These are phyloP conservation scores for Fonsecaea erecta DNA, from an alignment of 2,329 filamentous ascomycete genomes.

Conservation along the genomic window DNA sequence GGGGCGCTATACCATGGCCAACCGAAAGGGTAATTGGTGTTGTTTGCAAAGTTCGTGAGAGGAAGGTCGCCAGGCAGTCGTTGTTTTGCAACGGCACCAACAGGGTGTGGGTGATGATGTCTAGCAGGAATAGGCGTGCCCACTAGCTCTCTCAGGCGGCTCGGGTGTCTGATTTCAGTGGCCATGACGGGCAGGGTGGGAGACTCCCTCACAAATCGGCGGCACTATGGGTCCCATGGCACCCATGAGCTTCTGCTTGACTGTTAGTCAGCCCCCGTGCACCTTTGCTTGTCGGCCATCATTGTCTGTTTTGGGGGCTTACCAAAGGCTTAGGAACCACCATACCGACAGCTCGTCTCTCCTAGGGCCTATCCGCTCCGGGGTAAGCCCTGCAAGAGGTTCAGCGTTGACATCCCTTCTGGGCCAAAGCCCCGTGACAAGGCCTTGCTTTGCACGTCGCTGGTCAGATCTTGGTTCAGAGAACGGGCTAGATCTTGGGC, in stretches of 20 bases:
- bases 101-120: background rate
- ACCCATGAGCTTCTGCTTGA: background rate
- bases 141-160: slow-evolving; percentile 6
- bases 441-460: background rate
- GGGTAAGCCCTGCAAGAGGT: slow-evolving; percentile 10
- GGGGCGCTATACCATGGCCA: background rate
- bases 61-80: background rate
- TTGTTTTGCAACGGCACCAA: no score
- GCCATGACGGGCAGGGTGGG: background rate
- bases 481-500: slow-evolving; percentile 11
- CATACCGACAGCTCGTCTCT: background rate
- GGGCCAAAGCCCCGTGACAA: slow-evolving; percentile 1
- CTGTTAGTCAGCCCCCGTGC: slow-evolving; percentile 5
- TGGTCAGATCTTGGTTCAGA: slow-evolving; percentile 1
- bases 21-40: slow-evolving; percentile 14
- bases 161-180: slow-evolving; percentile 9
- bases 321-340: slow-evolving; percentile 15
- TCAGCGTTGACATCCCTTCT: background rate
- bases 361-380: background rate
- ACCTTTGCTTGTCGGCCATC: background rate
- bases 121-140: background rate
- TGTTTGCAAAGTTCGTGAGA: background rate
- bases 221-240: background rate
- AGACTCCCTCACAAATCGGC: background rate
- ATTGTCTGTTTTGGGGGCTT: slow-evolving; percentile 19